Evolutionary conservation across 495 filamentous ascomycete species (phyloP).

Genomic region (Lindgomyces ingoldianus): DNA sequence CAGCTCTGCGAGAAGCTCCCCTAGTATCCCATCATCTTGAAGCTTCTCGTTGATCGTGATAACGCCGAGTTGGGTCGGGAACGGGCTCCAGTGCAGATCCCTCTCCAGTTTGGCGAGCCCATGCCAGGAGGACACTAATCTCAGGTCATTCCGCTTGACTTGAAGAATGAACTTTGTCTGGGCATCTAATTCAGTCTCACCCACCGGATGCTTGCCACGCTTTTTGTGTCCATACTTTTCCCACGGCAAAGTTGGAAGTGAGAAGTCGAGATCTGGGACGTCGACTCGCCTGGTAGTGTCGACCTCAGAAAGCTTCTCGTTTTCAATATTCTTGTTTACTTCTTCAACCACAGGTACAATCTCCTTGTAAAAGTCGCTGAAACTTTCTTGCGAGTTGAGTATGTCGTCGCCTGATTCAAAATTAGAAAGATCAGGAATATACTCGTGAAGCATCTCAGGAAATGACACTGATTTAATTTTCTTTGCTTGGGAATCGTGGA

Average conservation of each 20-base stretch:
- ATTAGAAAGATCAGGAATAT: slow-evolving; percentile 37
- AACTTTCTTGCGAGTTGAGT: slow-evolving; percentile 36
- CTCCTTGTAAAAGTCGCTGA: slow-evolving; percentile 48
- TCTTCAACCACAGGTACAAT: slow-evolving; percentile 52
- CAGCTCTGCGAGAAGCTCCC: slow-evolving; percentile 30
- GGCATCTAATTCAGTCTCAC: slow-evolving; percentile 27
- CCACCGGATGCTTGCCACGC: not conserved
- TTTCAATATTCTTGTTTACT: slow-evolving; percentile 52
- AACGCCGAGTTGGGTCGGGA: slow-evolving; percentile 42
- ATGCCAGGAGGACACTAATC: slow-evolving; percentile 46
- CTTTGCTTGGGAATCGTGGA: slow-evolving; percentile 36
- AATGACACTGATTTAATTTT: slow-evolving; percentile 46
- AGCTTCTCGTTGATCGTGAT: slow-evolving; percentile 42
- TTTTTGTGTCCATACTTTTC: slow-evolving; percentile 30
- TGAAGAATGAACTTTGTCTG: slow-evolving; percentile 35
- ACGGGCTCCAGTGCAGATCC: slow-evolving; percentile 48
- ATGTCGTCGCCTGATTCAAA: slow-evolving; percentile 33
- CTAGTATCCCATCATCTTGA: slow-evolving; percentile 42
- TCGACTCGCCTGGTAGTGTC: slow-evolving; percentile 59
- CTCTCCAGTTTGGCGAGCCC: slow-evolving; percentile 48
- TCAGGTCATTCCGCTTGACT: slow-evolving; percentile 37
- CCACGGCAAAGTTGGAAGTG: slow-evolving; percentile 59
- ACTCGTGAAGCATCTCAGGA: slow-evolving; percentile 39
- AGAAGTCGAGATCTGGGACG: slow-evolving; percentile 64
- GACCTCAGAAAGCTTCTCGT: slow-evolving; percentile 62